Percentiles rank a stretch among this genome's conserved stretches.
Conservation (phyloP, 192 early-diverging fungal genomes). For the Backusella sp. region DNA sequence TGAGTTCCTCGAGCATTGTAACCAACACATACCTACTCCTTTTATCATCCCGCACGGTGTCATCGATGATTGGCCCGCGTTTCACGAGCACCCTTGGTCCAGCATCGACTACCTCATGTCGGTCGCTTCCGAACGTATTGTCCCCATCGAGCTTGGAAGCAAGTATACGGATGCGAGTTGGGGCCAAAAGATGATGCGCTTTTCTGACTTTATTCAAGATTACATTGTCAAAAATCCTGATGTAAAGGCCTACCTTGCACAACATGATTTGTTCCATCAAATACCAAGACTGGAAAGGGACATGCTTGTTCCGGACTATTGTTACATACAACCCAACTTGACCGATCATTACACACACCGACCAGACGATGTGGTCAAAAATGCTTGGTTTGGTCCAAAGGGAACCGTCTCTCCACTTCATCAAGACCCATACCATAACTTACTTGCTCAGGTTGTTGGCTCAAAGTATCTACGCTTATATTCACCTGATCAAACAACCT, state of each 20-base stretch:
- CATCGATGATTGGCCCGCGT: slow-evolving; percentile 69
- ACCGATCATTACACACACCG: slow-evolving; percentile 23
- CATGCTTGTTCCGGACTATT: slow-evolving; percentile 79
- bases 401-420: slow-evolving; percentile 86
- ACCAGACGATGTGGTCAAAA: slow-evolving; percentile 46
- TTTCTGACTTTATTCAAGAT: slow-evolving; percentile 67
- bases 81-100: slow-evolving; percentile 55
- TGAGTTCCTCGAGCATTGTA: slow-evolving; percentile 18
- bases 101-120: slow-evolving; percentile 57
- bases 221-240: slow-evolving; percentile 25
- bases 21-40: slow-evolving; percentile 30
- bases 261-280: slow-evolving; percentile 82
- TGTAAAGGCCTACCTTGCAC: slow-evolving; percentile 72
- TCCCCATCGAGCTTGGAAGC: slow-evolving; percentile 81
- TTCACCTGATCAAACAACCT: slow-evolving; percentile 54
- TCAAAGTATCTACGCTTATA: slow-evolving; percentile 77
- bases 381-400: slow-evolving; percentile 83
- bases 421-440: slow-evolving; percentile 76
- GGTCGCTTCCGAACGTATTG: slow-evolving; percentile 65
- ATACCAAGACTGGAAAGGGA: slow-evolving; percentile 66
- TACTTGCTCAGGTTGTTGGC: slow-evolving; percentile 85
- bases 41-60: slow-evolving; percentile 50
- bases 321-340: slow-evolving; percentile 37
- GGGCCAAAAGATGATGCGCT: slow-evolving; percentile 69
- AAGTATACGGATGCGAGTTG: slow-evolving; percentile 78